phyloP scores from a whole-genome alignment of 257 asterid species.

The Petunia axillaris region DNA sequence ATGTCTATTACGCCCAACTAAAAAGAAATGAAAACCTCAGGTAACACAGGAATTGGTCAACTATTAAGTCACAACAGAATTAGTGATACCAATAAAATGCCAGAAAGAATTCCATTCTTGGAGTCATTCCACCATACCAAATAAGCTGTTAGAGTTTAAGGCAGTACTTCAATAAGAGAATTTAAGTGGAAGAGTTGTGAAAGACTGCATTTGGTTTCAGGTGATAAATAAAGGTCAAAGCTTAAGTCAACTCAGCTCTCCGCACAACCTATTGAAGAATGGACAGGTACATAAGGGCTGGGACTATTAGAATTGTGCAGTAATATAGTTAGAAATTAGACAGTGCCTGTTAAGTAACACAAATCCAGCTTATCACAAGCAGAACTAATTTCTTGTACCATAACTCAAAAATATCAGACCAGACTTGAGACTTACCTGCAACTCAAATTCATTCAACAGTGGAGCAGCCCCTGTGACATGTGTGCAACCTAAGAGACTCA shows the following conservation, averaged over 20 bases:
- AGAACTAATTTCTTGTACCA: neutral
- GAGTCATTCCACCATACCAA: no score
- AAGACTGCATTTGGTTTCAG: neutral
- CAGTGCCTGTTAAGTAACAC: neutral
- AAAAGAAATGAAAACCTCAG: no score
- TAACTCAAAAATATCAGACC: neutral
- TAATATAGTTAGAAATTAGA: no score
- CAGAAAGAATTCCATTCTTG: no score
- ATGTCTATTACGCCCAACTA: no score
- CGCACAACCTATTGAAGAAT: neutral
- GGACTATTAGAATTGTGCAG: neutral
- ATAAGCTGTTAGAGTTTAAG: no score
- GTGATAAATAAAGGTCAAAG: no score
- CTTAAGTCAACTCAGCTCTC: neutral
- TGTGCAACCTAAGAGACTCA: slow-evolving; percentile 54
- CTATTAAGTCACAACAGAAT: no score
- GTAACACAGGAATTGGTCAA: no score
- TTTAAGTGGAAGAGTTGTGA: neutral
- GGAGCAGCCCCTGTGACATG: slow-evolving; percentile 48
- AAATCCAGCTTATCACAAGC: neutral
- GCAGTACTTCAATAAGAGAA: neutral
- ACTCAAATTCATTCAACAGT: slow-evolving; percentile 44
- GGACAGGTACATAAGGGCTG: neutral
- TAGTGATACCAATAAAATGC: no score
- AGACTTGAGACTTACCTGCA: slow-evolving; percentile 49